Evolutionary conservation across 805 yeast species (phyloP), one percentile per base, ranked within the genome.

Genomic region (Pichia scutulata): DNA sequence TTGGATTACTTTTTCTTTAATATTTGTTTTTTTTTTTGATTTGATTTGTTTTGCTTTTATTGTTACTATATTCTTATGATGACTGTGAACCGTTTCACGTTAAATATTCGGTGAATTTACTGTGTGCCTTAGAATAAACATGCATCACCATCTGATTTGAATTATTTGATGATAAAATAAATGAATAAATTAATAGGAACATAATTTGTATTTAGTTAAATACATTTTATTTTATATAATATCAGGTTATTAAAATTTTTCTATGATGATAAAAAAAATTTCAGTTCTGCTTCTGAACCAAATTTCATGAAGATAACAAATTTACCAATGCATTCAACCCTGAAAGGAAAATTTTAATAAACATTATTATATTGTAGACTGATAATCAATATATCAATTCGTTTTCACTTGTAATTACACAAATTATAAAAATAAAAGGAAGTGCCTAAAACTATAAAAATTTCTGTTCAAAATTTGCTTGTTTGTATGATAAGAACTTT

Each of bases 231-330:
- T n/a, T 41, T 1, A 5, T 25, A 6, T 18, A 5, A 9, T 26
- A n/a, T n/a, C n/a, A n/a, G 18, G 18, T 18, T n/a, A 26, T 26
- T 12, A 26, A 12, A 14, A 40, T 30, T 52, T 60, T 70, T 60
- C 59, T 54, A 72, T 82, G 89, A 84, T 84, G 89, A 83, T 68
- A 77, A 70, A 70, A 68, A 63, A 62, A 59, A 60, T 67, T 77
- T 86, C 96, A 88, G 96, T 88, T 88, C 96, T 88, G 96, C 96
- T 88, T 88, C 96, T 88, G 96, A 88, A 76, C 57, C 57, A 54
- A 54, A 78, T 78, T 74, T 69, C 67, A 72, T 80, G 95, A 86
- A 86, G 93, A 86, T 77, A 84, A 76, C 77, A 72, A 65, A 56
- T 63, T 72, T 77, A 78, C 86, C 86, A 81, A 81, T 76, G 43